Base-by-base conservation (phyloP, 1,284 basidiomycete species). In the Leccinum fuscescens region DNA sequence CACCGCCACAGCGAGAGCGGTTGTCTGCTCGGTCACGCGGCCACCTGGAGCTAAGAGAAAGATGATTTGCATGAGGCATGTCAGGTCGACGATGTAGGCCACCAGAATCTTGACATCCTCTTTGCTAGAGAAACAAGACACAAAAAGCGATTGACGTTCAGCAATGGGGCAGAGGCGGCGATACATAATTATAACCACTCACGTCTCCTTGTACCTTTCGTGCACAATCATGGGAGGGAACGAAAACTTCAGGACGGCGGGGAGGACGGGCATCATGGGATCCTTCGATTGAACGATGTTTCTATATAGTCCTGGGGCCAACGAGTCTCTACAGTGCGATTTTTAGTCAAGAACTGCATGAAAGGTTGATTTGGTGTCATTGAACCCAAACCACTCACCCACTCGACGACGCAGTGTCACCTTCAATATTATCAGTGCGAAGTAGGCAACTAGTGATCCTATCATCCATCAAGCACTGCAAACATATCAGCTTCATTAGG, bases 1-100 rank as follows among this genome's bases (percentile, higher is more conserved):
- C 4, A 33, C 56, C 1, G 1, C 4, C 5, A 57, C 1, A 5
- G 56, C 62, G 15, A 29, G 29, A 42, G 1, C 1, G 2, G 39
- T 12, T 5, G 17, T 27, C 15, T 20, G 3, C 1, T 4, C 0
- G 8, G 50, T 60, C 6, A 66, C 20, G 4, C n/a, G 42, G 3
- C 27, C 14, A 3, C 55, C 20, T 0, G 55, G 12, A 0, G 53
- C 35, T 8, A 63, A 20, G n/a, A n/a, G n/a, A n/a, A 68, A 71
- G 33, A 70, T 5, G 12, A 33, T 37, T 48, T 72, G 64, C 68
- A 72, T 65, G 51, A 71, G 49, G n/a, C n/a, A n/a, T n/a, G n/a
- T 64, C 46, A 71, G 33, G 44, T 70, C 57, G 6, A 72, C 61
- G 31, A 71, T 70, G 54, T 67, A 72, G 29, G 35, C 42, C 42